These are phyloP conservation scores for Tolypocladium guangdongense DNA, from an alignment of 2,329 filamentous ascomycete species.

Conservation along the genomic window DNA sequence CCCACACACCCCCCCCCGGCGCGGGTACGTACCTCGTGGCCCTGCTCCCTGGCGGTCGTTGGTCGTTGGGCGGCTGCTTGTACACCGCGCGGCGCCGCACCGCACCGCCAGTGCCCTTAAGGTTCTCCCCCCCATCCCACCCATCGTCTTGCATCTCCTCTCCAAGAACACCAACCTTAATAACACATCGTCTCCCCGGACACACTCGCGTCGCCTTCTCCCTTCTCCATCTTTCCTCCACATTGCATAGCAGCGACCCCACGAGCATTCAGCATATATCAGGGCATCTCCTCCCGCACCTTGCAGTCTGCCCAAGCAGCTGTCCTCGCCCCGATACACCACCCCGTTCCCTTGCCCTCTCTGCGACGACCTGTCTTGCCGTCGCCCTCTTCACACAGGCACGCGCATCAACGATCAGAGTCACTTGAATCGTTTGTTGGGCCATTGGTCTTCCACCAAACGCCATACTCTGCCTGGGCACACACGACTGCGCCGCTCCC, in stretches of 20 bases:
- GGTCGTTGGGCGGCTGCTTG: conserved; percentile 1
- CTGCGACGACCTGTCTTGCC: not conserved
- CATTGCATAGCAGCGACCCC: not conserved
- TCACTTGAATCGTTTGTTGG: not conserved
- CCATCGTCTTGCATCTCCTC: conserved; percentile 2
- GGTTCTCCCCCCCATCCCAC: conserved; percentile 8
- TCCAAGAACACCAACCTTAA: conserved; percentile 5
- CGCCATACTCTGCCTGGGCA: not conserved
- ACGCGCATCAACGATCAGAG: not conserved
- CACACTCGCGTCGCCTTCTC: not conserved
- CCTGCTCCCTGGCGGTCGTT: conserved; percentile 1
- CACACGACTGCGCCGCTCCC: not conserved
- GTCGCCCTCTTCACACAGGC: not conserved
- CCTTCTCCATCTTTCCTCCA: conserved; percentile 1
- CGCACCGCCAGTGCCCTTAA: conserved; percentile 4
- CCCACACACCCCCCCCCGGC: not conserved
- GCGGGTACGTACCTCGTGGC: conserved; percentile 2
- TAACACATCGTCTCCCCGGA: conserved; percentile 8
- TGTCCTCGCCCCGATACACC: not conserved
- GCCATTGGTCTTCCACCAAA: not conserved
- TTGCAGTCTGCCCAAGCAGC: not conserved
- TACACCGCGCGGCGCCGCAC: not conserved
- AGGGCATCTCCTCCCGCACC: not conserved
- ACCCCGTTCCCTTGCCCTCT: not conserved
- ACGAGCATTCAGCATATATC: conserved; percentile 1